Evolutionary conservation across 73 alveolate species (phyloP).

Genomic region (Blepharisma japonicum): DNA sequence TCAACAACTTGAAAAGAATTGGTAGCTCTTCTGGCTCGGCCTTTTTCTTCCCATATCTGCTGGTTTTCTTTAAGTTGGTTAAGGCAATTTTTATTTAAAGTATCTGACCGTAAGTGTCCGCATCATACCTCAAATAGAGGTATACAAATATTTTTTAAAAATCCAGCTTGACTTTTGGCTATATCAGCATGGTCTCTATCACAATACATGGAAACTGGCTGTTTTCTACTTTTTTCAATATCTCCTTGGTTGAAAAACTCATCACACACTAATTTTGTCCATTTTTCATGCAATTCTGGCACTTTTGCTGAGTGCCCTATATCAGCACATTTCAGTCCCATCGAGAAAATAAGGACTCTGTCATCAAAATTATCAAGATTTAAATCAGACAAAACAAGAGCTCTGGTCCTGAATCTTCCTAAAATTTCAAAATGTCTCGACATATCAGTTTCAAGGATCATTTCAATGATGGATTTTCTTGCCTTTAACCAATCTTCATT

Average conservation of each 20-base stretch:
- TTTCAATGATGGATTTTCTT: not conserved
- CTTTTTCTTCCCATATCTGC: slow-evolving; percentile 29
- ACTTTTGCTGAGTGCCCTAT: slow-evolving; percentile 18
- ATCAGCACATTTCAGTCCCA: slow-evolving; percentile 33
- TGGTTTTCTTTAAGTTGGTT: not conserved
- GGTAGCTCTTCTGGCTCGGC: slow-evolving; percentile 29
- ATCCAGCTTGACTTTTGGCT: slow-evolving; percentile 27
- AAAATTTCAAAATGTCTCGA: slow-evolving; percentile 22
- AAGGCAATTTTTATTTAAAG: slow-evolving; percentile 1
- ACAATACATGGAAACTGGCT: slow-evolving; percentile 32
- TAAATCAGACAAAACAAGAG: slow-evolving; percentile 2
- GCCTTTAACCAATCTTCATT: slow-evolving; percentile 22
- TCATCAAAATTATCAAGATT: not conserved
- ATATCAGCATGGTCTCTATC: slow-evolving; percentile 24
- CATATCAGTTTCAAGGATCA: slow-evolving; percentile 32
- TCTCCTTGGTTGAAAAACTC: slow-evolving; percentile 29
- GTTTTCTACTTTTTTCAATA: slow-evolving; percentile 22
- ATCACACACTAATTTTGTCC: slow-evolving; percentile 19
- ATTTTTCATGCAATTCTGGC: slow-evolving; percentile 28
- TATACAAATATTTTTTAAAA: slow-evolving; percentile 27
- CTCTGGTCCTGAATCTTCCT: slow-evolving; percentile 25
- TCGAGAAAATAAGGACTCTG: not conserved
- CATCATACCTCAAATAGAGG: slow-evolving; percentile 23
- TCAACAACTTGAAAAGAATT: not conserved
- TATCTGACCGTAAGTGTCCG: not conserved